Evolutionary conservation across 768 basidiomycete genomes (phyloP), one percentile per base, ranked within the genome.

Genomic region (Flagelloscypha sp.): DNA sequence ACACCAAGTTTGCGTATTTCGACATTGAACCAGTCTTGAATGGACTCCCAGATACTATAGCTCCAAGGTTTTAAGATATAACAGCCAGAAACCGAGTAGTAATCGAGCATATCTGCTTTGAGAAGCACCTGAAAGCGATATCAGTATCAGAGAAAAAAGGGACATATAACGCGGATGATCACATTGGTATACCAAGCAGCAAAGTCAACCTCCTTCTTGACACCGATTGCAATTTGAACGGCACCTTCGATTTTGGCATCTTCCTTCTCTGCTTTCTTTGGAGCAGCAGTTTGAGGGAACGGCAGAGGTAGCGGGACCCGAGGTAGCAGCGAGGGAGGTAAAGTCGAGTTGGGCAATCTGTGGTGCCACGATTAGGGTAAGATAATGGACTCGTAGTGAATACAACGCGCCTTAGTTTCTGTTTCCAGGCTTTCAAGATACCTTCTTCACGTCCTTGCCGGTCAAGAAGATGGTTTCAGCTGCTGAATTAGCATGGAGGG

Each of bases 51-150:
- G 51, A 99, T 90, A 46, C 80, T 80, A 61, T 86, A 98, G 1
- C 90, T 93, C 88, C 90, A 93, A 1, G 95, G 95, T 54, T 87
- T 90, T 40, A 99, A 79, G 57, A 98, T 95, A 62, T 99, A 99
- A 55, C 95, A 99, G 11, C 95, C 95, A 42, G 88, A 92, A 56
- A 99, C 90, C 58, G 79, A 93, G 66, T 99, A 98, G 62, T 98
- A 99, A 50, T 99, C 95, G 35, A 99, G 61, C 95, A 99, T 99
- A 46, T 99, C 93, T 4, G 92, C 84, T 67, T 97, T 97, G 61
- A 97, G 66, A 43, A 99, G 67, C n/a, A 95, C 92, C 90, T 94
- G 38, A 13, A 49, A 55, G 30, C 10, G 28, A 20, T 13, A 30
- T 18, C 9, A 40, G 38, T 34, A 48, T 16, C 39, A 24, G 30